phyloP scores from a whole-genome alignment of 2,329 filamentous ascomycete species.

The Pseudocercospora eumusae region DNA sequence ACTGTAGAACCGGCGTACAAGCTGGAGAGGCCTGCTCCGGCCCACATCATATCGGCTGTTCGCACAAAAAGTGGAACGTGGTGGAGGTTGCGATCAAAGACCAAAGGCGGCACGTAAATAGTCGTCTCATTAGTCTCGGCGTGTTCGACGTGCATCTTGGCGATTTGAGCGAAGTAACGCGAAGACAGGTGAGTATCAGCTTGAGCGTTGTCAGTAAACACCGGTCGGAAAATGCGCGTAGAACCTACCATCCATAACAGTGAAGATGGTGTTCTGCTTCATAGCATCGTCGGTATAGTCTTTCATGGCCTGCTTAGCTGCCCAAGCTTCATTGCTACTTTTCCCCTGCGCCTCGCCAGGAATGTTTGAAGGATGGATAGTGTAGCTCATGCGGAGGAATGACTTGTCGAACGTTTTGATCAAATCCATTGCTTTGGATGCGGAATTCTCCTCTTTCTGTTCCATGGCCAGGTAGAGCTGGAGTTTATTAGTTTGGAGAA shows the following conservation, averaged over 20 bases:
- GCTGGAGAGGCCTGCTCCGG: conserved; percentile 68
- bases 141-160: conserved; percentile 62
- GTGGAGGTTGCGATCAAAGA: conserved; percentile 74
- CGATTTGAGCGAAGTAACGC: conserved; percentile 67
- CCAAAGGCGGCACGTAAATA: conserved; percentile 68
- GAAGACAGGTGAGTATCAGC: conserved; percentile 70
- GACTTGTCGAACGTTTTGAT: conserved; percentile 64
- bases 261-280: conserved; percentile 66
- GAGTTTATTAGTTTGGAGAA: conserved; percentile 19
- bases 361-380: conserved; percentile 66
- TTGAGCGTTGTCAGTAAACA: conserved; percentile 40
- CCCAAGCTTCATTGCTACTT: conserved; percentile 73
- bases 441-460: conserved; percentile 62
- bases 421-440: conserved; percentile 63
- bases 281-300: conserved; percentile 55
- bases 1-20: conserved; percentile 65
- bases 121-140: conserved; percentile 63
- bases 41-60: conserved; percentile 72
- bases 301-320: conserved; percentile 64
- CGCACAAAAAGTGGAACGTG: conserved; percentile 67
- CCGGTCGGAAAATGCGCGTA: not conserved
- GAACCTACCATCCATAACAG: conserved; percentile 69
- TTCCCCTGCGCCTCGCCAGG: conserved; percentile 71
- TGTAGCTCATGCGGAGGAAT: conserved; percentile 68
- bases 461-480: conserved; percentile 75